A percentile compares a stretch with the other conserved stretches of the same genome.
Conservation (phyloP, 192 early-diverging fungal species). For the Gryganskiella cystojenkinii region DNA sequence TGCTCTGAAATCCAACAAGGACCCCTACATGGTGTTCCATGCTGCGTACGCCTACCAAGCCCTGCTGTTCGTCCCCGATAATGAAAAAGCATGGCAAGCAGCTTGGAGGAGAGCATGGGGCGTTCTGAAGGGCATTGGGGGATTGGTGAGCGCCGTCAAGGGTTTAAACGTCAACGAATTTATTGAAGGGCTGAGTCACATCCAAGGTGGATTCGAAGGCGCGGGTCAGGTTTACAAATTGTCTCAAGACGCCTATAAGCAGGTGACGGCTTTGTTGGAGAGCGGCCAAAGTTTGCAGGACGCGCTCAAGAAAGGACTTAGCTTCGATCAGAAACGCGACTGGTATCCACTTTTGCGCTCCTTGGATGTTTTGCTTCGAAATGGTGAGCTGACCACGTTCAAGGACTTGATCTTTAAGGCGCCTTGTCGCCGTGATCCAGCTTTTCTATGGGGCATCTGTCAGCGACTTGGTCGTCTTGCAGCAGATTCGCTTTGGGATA, state of each 20-base stretch:
- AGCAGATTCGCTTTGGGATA: background rate
- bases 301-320: background rate
- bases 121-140: background rate
- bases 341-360: constrained; percentile 9
- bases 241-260: background rate
- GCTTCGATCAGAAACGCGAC: background rate
- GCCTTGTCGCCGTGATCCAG: constrained; percentile 5
- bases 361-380: background rate
- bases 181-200: background rate
- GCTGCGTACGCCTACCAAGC: too few species aligned
- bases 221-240: too few species aligned
- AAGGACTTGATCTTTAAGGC: background rate
- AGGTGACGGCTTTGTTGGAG: background rate
- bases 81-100: too few species aligned
- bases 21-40: too few species aligned
- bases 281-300: constrained; percentile 1
- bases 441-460: background rate
- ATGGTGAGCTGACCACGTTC: background rate
- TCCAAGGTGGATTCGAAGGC: background rate
- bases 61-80: too few species aligned
- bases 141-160: background rate
- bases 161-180: background rate
- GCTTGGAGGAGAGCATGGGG: background rate
- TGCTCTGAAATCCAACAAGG: too few species aligned
- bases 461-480: background rate